These are phyloP conservation scores for Cercospora sesami DNA, from an alignment of 2,329 filamentous ascomycete species.

Conservation along the genomic window DNA sequence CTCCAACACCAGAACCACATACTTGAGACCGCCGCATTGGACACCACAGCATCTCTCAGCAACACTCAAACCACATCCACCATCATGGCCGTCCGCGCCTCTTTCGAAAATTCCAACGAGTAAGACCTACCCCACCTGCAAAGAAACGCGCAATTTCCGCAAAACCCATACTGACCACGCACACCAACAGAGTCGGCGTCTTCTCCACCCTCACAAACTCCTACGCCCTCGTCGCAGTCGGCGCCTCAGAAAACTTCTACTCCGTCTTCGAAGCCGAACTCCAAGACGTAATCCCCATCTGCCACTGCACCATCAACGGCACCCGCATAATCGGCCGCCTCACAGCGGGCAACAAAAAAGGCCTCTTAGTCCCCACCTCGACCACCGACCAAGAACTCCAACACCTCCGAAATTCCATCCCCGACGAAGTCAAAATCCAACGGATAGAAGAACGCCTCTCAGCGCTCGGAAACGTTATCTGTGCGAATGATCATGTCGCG, in stretches of 20 bases:
- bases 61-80: constrained; percentile 21
- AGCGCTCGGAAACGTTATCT: constrained; percentile 95
- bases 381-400: constrained; percentile 98
- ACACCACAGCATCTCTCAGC: constrained; percentile 3
- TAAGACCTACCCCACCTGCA: constrained; percentile 43
- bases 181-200: constrained; percentile 76
- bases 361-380: constrained; percentile 90
- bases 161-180: constrained; percentile 11
- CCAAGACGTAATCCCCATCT: constrained; percentile 95
- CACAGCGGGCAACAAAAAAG: constrained; percentile 95
- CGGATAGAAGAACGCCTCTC: constrained; percentile 96
- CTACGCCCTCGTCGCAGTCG: constrained; percentile 90
- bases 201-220: constrained; percentile 97
- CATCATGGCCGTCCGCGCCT: constrained; percentile 55
- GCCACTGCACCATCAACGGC: constrained; percentile 92
- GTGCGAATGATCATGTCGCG: constrained; percentile 93
- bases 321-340: constrained; percentile 94
- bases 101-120: constrained; percentile 92
- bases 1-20: not conserved
- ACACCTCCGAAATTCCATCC: constrained; percentile 91
- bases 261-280: constrained; percentile 97
- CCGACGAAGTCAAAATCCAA: constrained; percentile 89
- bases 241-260: constrained; percentile 98
- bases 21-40: constrained; percentile 11
- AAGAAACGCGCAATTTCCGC: constrained; percentile 18